phyloP scores from a whole-genome alignment of 208 protist species.

The Strigomonas galati region DNA sequence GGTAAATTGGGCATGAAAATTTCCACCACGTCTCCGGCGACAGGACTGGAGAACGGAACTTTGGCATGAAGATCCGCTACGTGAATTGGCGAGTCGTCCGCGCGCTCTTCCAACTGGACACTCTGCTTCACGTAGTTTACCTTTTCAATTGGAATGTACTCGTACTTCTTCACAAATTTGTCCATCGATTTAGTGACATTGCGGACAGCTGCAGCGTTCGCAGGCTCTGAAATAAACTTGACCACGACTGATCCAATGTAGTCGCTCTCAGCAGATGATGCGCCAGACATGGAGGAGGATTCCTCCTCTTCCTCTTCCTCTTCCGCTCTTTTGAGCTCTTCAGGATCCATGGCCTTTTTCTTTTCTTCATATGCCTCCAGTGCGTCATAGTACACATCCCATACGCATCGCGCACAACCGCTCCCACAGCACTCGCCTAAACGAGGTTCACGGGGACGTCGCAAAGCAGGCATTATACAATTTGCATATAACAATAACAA shows the following conservation, averaged over 20 bases:
- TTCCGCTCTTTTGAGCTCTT: constrained; percentile 15
- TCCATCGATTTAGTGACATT: constrained; percentile 11
- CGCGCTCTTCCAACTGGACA: neutral
- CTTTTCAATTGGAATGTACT: constrained; percentile 19
- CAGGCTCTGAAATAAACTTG: constrained; percentile 35
- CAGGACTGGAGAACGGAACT: constrained; percentile 7
- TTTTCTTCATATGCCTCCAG: constrained; percentile 51
- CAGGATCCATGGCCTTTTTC: constrained; percentile 9
- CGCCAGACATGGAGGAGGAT: constrained; percentile 14
- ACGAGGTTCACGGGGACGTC: constrained; percentile 58
- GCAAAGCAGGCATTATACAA: constrained; percentile 16
- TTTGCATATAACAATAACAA: neutral
- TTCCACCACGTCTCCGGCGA: constrained; percentile 74
- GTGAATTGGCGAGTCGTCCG: constrained; percentile 20
- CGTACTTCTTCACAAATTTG: constrained; percentile 12
- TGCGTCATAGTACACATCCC: constrained; percentile 87
- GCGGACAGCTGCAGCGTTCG: neutral
- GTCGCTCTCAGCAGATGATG: constrained; percentile 21
- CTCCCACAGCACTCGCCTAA: constrained; percentile 84
- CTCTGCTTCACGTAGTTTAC: constrained; percentile 18
- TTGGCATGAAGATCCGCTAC: constrained; percentile 21
- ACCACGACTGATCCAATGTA: constrained; percentile 81
- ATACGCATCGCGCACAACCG: constrained; percentile 85
- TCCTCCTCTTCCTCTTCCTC: constrained; percentile 24
- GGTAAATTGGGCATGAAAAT: constrained; percentile 63